phyloP scores from a whole-genome alignment of 1,139 yeast genomes.

The Hanseniaspora uvarum region DNA sequence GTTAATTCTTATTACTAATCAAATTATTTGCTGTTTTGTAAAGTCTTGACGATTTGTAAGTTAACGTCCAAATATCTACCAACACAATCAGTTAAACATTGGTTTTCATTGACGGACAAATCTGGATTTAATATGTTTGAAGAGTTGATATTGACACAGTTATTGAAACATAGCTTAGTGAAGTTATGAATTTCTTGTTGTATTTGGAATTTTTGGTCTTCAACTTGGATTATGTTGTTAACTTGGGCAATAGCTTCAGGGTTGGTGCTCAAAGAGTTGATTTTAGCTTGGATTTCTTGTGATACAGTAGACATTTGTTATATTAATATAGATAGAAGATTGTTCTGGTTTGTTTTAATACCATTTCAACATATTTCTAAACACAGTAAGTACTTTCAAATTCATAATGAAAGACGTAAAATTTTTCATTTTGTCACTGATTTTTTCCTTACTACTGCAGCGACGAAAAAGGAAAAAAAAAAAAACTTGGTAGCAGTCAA shows the following conservation, averaged over 20 bases:
- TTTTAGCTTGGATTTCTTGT: conserved; percentile 13
- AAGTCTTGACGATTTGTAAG: conserved; percentile 63
- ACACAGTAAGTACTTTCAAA: no score
- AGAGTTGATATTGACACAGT: conserved; percentile 46
- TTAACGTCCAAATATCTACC: conserved; percentile 81
- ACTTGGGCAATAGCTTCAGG: conserved; percentile 16
- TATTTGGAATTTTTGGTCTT: conserved; percentile 78
- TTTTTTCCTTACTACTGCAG: not conserved
- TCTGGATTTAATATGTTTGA: conserved; percentile 41
- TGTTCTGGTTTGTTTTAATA: not conserved
- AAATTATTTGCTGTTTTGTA: conserved; percentile 27
- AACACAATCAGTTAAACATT: conserved; percentile 70
- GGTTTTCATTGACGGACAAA: conserved; percentile 51
- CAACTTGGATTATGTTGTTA: conserved; percentile 34
- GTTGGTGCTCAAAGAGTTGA: conserved; percentile 12
- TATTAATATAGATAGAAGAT: not conserved
- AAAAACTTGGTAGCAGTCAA: not conserved
- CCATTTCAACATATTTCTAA: not conserved
- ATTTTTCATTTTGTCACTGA: not conserved
- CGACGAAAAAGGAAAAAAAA: not conserved
- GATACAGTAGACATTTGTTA: conserved; percentile 9
- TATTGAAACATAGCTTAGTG: conserved; percentile 84
- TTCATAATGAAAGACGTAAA: no score
- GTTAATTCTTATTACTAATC: not conserved
- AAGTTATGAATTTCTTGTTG: conserved; percentile 77